Evolutionary conservation across 441 rosid species (phyloP).

Genomic region (Gossypium laxum): DNA sequence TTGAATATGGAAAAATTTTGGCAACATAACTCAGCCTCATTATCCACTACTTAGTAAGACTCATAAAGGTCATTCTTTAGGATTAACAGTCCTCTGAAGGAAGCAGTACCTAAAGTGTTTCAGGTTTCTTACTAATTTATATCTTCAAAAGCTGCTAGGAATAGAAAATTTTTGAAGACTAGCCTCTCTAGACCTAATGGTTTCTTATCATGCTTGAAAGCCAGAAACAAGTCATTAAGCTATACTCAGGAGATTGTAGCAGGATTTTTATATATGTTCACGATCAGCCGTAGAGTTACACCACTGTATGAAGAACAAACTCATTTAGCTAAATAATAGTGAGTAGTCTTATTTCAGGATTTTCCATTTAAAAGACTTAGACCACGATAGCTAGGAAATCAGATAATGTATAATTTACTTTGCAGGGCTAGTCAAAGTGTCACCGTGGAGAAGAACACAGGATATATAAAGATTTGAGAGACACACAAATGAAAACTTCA

Average conservation of each 20-base stretch:
- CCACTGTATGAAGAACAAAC: background rate
- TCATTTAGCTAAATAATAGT: background rate
- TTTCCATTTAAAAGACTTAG: background rate
- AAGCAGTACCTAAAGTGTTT: background rate
- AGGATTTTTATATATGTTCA: background rate
- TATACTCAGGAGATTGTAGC: background rate
- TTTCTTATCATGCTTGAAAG: background rate
- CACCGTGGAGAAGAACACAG: slow-evolving; percentile 2
- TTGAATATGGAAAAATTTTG: background rate
- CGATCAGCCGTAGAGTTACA: background rate
- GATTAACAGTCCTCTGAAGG: background rate
- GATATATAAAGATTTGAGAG: background rate
- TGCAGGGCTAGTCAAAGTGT: background rate
- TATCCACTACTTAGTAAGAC: background rate
- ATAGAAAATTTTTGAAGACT: background rate
- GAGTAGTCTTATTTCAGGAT: background rate
- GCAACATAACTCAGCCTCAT: background rate
- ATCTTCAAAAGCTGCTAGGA: background rate
- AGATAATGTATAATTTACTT: slow-evolving; percentile 2
- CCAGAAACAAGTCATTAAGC: background rate
- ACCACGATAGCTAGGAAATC: background rate
- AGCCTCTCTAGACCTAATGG: background rate
- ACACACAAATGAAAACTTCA: background rate
- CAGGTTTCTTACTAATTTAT: background rate
- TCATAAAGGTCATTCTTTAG: background rate